Percentiles rank a stretch among this genome's conserved stretches.
Evolutionary conservation across 768 basidiomycete species (phyloP).

Genomic region (Neoboletus subvelutipes): DNA sequence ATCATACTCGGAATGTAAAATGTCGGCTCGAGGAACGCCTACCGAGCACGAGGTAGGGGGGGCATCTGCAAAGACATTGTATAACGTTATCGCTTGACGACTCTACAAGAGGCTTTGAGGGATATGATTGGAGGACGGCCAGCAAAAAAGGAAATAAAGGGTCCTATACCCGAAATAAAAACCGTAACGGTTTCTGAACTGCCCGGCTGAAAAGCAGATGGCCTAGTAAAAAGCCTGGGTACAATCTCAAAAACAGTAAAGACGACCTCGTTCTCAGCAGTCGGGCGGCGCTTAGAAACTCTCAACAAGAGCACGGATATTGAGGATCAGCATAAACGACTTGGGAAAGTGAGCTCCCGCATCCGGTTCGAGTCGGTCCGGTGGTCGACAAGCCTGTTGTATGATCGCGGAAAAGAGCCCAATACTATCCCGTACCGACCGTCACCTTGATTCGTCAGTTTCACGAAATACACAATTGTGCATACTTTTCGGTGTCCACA

Average conservation of each 20-base stretch:
- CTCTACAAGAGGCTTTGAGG: no score
- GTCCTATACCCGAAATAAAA: no score
- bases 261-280: neutral
- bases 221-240: constrained; percentile 2
- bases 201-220: no score
- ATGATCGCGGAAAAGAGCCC: neutral
- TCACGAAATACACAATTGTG: neutral
- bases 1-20: constrained; percentile 4
- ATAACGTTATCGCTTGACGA: no score
- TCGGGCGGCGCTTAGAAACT: neutral
- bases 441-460: neutral
- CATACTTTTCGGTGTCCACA: no score
- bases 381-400: neutral
- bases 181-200: no score
- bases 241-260: constrained; percentile 1
- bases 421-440: neutral
- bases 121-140: no score
- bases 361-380: neutral
- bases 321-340: constrained; percentile 6
- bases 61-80: no score
- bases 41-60: no score
- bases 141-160: no score
- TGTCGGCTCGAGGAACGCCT: neutral
- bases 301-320: neutral
- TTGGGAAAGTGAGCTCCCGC: constrained; percentile 1